These are phyloP conservation scores for Musa beccarii DNA, from an alignment of 176 grass and related monocot species.

Conservation along the genomic window DNA sequence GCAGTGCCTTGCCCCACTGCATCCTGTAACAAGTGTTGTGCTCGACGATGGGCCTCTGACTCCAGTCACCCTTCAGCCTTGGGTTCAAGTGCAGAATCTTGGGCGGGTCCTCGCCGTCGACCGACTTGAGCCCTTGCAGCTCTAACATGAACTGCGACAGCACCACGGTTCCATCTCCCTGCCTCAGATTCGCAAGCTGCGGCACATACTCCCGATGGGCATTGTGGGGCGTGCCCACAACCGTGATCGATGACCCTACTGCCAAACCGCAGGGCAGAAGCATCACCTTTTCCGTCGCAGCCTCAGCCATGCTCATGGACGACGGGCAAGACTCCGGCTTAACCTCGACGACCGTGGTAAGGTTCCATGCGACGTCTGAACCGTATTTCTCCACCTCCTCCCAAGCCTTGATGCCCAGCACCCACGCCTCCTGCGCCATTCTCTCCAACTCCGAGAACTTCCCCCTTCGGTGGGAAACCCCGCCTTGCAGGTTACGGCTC, in stretches of 20 bases:
- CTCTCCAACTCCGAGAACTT: conserved; percentile 82
- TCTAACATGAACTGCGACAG: conserved; percentile 91
- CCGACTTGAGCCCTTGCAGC: conserved; percentile 52
- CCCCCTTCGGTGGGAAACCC: conserved; percentile 9
- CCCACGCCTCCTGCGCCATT: conserved; percentile 61
- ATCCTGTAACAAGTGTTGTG: conserved; percentile 88
- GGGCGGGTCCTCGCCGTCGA: conserved; percentile 70
- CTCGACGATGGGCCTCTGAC: conserved; percentile 59
- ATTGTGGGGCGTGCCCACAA: conserved; percentile 44
- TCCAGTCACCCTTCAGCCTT: conserved; percentile 76
- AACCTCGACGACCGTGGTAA: conserved; percentile 16
- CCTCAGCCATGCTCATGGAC: conserved; percentile 7
- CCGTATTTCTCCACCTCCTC: conserved; percentile 47
- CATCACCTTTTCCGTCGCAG: conserved; percentile 1
- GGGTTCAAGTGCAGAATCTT: conserved; percentile 94
- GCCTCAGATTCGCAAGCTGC: conserved; percentile 37
- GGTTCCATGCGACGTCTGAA: conserved; percentile 15
- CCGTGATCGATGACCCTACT: conserved; percentile 69
- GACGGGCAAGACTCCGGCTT: conserved; percentile 39
- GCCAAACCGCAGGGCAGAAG: conserved; percentile 70
- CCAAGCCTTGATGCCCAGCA: conserved; percentile 52
- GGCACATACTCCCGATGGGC: conserved; percentile 53
- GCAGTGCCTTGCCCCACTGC: conserved; percentile 86
- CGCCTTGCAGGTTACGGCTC: conserved; percentile 11
- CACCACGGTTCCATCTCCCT: conserved; percentile 62